Percentiles rank a stretch among this genome's conserved stretches.
Evolutionary conservation across 345 rosid genomes (phyloP).

Genomic region (Sisymbrium irio): DNA sequence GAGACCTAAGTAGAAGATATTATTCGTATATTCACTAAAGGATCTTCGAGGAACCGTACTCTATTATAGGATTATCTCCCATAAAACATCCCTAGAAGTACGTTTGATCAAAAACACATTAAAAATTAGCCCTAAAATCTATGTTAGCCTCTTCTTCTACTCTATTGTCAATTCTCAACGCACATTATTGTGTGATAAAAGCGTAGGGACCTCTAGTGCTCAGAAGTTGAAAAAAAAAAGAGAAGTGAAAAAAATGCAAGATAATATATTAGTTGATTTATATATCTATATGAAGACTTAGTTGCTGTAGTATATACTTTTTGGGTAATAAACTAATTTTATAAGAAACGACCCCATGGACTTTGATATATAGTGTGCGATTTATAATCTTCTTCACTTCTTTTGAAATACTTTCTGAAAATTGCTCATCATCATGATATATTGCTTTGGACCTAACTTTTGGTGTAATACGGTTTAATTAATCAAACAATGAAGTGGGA

Average conservation of each 20-base stretch:
- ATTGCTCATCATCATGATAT: conserved; percentile 23
- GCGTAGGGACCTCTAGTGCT: conserved; percentile 20
- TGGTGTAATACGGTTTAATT: conserved; percentile 12
- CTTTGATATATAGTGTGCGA: conserved; percentile 21
- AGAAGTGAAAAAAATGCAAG: conserved; percentile 2
- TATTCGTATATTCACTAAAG: not conserved
- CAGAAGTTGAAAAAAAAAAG: not conserved
- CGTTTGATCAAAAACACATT: not conserved
- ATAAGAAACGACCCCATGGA: conserved; percentile 16
- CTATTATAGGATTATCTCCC: not conserved
- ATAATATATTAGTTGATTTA: not conserved
- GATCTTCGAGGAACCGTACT: not conserved
- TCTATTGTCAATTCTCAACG: conserved; percentile 6
- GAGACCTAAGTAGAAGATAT: not conserved
- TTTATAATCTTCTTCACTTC: conserved; percentile 9
- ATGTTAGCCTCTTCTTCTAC: not conserved
- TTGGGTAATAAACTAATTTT: conserved; percentile 2
- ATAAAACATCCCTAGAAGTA: not conserved
- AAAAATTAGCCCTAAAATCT: not conserved
- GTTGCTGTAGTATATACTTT: not conserved
- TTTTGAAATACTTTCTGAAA: conserved; percentile 23
- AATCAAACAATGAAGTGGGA: conserved; percentile 29
- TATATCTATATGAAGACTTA: not conserved
- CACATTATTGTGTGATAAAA: conserved; percentile 3
- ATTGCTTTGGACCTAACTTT: conserved; percentile 32